Base-by-base conservation (phyloP, 441 rosid genomes). In the Daphne laureola region DNA sequence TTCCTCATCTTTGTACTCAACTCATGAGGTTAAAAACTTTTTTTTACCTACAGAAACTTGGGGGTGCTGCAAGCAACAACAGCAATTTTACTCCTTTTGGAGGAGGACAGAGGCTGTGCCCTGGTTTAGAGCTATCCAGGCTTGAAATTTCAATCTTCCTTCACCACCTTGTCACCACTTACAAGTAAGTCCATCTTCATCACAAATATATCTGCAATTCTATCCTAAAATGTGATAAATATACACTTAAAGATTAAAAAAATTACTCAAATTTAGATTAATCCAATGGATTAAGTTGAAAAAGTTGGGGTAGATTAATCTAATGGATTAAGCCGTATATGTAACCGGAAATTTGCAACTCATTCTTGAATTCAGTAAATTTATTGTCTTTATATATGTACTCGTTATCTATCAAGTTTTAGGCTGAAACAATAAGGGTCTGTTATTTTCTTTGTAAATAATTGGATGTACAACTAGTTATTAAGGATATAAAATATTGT, bases 21-120 rank as follows among this genome's bases (percentile, higher is more conserved):
- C 12, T 38, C 0, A 36, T 48, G 41, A 12, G 13, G 26, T 58
- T 12, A 47, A 36, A 53, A 3, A 25, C 13, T 1, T 26, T 18
- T 45, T 36, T 25, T 63, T 38, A 14, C 17, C 40, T 64, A 73
- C 80, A 78, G 77, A 79, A 72, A 62, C 68, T 63, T 17, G 87
- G 73, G 58, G 77, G 76, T 6, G 69, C 46, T 17, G 70, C 51
- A 18, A 76, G 69, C 57, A 78, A 58, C 59, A 78, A 68, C 64
- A 68, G 46, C 43, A 61, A 67, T 61, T 84, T 77, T 57, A 81
- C 91, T 36, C 91, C 91, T 5, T 84, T 84, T 65, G 91, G 91
- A 51, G 91, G 91, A 38, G 91, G 91, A 13, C 91, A 84, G 59
- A 78, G 91, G 63, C 76, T 84, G 17, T 84, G 91, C 58, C 91